Base-by-base conservation (phyloP, 495 filamentous ascomycete genomes). In the Clavariopsis aquatica region DNA sequence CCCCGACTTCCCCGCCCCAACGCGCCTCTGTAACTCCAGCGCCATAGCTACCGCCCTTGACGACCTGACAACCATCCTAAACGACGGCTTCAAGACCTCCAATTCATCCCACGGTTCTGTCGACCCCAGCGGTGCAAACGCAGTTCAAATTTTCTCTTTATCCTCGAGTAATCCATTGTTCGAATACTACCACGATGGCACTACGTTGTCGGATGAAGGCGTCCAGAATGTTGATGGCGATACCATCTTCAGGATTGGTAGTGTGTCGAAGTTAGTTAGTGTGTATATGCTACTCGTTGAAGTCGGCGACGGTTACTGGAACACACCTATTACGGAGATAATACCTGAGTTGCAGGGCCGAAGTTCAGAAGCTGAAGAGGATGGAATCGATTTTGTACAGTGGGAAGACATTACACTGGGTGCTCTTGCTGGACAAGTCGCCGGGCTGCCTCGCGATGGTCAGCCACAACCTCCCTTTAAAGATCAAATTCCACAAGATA, bases 271-370 rank as follows among this genome's bases (percentile, higher is more conserved):
- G 66, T 68, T 83, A 0, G 76, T 81, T 31, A 80, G 79, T 0
- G 76, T 80, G 0, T 74, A 82, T 47, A 66, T 77, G 0, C 77
- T 80, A 17, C 71, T 87, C 28, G 57, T 78, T 13, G 67, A 74
- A 68, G 80, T 74, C 59, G 78, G 71, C 29, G 79, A 73, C 51
- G 72, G 22, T 31, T 72, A 71, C 55, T 81, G 38, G 38, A 17
- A 43, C n/a, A 43, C 38, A 2, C 12, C 12, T 8, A 43, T 71
- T 76, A 81, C 76, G 47, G 76, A 71, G 56, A 69, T 72, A 23
- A 69, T 80, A 22, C 87, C 76, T 49, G 77, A 83, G 27, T 85
- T 80, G 62, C 71, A 34, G 31, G 87, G 0, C 84, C 86, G 0
- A 82, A 87, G 68, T 73, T 86, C 3, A 20, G 36, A 7, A 26